Conservation (phyloP, 1,139 yeast genomes). For the Meyerozyma smithsonii region DNA sequence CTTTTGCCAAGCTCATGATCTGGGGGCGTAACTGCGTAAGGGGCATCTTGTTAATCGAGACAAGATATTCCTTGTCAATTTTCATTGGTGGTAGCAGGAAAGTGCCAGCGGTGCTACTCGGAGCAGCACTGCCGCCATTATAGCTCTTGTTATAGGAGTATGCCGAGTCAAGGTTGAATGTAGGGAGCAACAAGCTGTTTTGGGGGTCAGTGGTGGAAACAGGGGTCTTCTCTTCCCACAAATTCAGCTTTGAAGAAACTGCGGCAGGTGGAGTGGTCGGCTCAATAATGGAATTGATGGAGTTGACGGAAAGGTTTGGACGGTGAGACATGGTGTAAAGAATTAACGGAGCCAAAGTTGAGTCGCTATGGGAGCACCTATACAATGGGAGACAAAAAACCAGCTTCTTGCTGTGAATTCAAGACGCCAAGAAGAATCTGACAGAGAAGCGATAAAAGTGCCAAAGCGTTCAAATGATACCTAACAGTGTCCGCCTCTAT, state of each 20-base stretch:
- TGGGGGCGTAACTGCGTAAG: constrained; percentile 29
- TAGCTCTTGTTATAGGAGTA: background rate
- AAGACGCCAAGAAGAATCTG: no score
- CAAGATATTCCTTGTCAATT: constrained; percentile 41
- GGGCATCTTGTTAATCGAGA: constrained; percentile 34
- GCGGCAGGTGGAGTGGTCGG: constrained; percentile 37
- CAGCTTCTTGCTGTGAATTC: no score
- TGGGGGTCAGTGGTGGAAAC: constrained; percentile 4
- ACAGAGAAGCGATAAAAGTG: no score
- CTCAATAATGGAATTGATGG: constrained; percentile 32
- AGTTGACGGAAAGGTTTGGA: constrained; percentile 34
- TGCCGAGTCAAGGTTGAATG: constrained; percentile 20
- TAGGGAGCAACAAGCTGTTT: constrained; percentile 24
- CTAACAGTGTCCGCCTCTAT: background rate
- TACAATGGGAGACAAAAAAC: no score
- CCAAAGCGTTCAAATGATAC: no score
- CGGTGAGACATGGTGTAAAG: constrained; percentile 22
- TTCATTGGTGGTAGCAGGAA: constrained; percentile 10
- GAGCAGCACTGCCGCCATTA: background rate
- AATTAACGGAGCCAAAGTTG: no score
- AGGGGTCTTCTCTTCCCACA: constrained; percentile 12
- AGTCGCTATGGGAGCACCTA: no score
- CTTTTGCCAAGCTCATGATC: constrained; percentile 37
- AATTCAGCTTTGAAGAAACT: constrained; percentile 8
- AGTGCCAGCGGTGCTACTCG: no score